Evolutionary conservation across 2,329 filamentous ascomycete genomes (phyloP), one percentile per base, ranked within the genome.

Genomic region (Raffaelea arxii): DNA sequence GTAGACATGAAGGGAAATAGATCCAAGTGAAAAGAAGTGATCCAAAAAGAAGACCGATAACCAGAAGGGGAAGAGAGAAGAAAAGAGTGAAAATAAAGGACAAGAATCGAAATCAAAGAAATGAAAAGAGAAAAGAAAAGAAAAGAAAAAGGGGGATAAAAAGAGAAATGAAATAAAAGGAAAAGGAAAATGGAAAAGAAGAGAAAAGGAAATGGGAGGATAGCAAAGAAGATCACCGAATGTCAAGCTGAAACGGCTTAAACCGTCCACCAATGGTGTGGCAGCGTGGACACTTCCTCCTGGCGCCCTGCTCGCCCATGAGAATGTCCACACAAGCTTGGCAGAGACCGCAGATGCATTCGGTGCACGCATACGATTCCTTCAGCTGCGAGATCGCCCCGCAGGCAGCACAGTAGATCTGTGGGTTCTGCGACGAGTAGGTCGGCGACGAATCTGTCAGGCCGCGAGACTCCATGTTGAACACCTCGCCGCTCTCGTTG

Each of bases 301-400:
- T 69, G 12, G 84, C 84, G 43, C 84, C 80, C 61, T 88, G 83
- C 61, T 88, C 84, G 55, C 77, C 78, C 65, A 87, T 81, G 46
- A 91, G 71, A 27, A 86, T 79, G 57, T 89, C 84, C 48, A 96
- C 88, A 58, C 91, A 97, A 49, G 88, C 80, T 53, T 83, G 80
- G 64, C 92, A 97, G 43, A 97, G 76, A 16, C 90, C 91, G 61
- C 88, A 94, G 53, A 97, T 94, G 63, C 92, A 97, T 64, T 96
- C 90, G 1, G 90, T 95, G 63, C 91, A 97, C 21, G 91, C 91
- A 59, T 89, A 96, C 27, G 87, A 92, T 57, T 91, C 85, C 58
- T 81, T 83, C 23, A 97, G 69, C 11, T 82, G 69, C 44, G 84
- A 90, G 18, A 89, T 72, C 32, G 83, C 79, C 53, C 86, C 81